Evolutionary conservation across 371 early-diverging fungal genomes (phyloP), one percentile per base, ranked within the genome.

Genomic region (Mucor irregularis): DNA sequence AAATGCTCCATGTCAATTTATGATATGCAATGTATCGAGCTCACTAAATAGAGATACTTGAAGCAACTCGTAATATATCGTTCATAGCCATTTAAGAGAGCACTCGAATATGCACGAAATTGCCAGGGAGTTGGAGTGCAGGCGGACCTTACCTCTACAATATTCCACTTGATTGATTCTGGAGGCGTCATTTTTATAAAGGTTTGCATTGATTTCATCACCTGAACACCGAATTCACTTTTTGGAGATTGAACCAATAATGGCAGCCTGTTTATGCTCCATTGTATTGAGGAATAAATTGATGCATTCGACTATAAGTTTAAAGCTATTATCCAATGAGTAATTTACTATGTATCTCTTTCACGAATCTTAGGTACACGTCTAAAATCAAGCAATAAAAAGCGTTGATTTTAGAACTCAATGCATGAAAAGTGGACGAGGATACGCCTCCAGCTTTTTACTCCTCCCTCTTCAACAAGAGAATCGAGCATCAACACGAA

Each of bases 21-120:
- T n/a, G n/a, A n/a, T n/a, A n/a, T n/a, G n/a, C n/a, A n/a, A n/a
- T n/a, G n/a, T n/a, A n/a, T n/a, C n/a, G n/a, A n/a, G n/a, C n/a
- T n/a, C n/a, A n/a, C n/a, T n/a, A n/a, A n/a, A n/a, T n/a, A n/a
- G n/a, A n/a, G n/a, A n/a, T n/a, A n/a, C n/a, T 25, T 55, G 38
- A 37, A 61, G 9, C 29, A 55, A 55, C 14, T 54, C 55, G 44
- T 50, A 1, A 35, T 54, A 61, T 1, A 61, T 35, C 0, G 52
- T 56, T 29, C 37, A 47, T 38, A 21, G 56, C 56, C 33, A 62
- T 56, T 48, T 29, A 62, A 62, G 30, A 56, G 13, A 10, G 14
- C 24, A 31, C 46, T 44, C 56, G 47, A 56, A 3, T 50, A 19
- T 14, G 10, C 10, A n/a, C 56, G 56, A 24, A 46, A 7, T 22